A percentile compares a stretch with the other conserved stretches of the same genome.
These are phyloP conservation scores for Nicotiana sylvestris DNA, from an alignment of 257 asterid genomes.

Conservation along the genomic window DNA sequence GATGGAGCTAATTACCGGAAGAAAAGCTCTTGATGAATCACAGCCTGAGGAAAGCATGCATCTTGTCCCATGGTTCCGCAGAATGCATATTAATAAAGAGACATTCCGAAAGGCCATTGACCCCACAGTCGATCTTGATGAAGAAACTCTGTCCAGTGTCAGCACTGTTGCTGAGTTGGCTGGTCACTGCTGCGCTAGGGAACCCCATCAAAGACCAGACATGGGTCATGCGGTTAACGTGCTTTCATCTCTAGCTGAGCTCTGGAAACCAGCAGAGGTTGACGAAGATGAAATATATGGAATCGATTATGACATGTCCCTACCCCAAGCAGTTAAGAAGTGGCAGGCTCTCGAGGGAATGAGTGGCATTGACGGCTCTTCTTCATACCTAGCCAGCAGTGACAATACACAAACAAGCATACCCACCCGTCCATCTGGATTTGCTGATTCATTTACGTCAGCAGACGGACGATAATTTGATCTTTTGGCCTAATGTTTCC, in stretches of 20 bases:
- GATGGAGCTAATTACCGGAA: conserved; percentile 19
- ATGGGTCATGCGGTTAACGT: conserved; percentile 21
- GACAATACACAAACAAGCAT: conserved; percentile 20
- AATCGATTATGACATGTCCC: conserved; percentile 55
- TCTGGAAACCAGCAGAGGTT: conserved; percentile 22
- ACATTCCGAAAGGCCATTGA: conserved; percentile 15
- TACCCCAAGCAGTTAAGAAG: conserved; percentile 62
- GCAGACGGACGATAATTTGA: conserved; percentile 10
- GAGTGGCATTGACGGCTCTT: conserved; percentile 39
- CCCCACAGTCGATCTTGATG: conserved; percentile 11
- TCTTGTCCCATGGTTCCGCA: conserved; percentile 24
- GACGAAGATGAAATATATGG: conserved; percentile 40
- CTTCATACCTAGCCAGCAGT: conserved; percentile 15
- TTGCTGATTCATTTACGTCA: conserved; percentile 9
- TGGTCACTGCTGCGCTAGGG: conserved; percentile 16
- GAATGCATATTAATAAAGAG: conserved; percentile 17
- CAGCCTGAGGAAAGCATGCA: conserved; percentile 19
- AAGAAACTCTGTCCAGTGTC: conserved; percentile 16
- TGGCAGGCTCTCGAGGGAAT: conserved; percentile 71
- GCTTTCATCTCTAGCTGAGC: conserved; percentile 20
- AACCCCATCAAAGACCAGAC: conserved; percentile 22
- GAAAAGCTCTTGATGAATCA: conserved; percentile 13
- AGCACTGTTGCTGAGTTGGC: conserved; percentile 19
- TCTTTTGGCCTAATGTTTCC: background rate
- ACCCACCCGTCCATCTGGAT: conserved; percentile 23